phyloP scores from a whole-genome alignment of 352 stramenopile species.

The Phytophthora pisi region DNA sequence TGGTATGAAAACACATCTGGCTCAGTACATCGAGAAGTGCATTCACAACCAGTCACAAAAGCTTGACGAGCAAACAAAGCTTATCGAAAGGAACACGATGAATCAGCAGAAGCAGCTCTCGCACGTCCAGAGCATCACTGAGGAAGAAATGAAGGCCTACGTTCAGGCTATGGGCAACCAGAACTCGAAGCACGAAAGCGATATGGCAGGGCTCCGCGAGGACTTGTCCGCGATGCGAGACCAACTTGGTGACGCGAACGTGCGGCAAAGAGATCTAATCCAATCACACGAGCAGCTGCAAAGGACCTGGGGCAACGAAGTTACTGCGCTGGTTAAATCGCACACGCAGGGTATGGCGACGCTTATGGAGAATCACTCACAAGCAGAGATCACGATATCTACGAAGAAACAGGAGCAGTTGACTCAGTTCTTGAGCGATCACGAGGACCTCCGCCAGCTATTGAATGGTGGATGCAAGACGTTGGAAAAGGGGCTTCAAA shows the following conservation, averaged over 20 bases:
- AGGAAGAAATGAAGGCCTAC: slow-evolving; percentile 45
- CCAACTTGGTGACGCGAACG: slow-evolving; percentile 23
- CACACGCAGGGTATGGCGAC: slow-evolving; percentile 21
- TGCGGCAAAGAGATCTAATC: slow-evolving; percentile 35
- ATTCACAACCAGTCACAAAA: slow-evolving; percentile 45
- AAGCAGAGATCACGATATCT: slow-evolving; percentile 15
- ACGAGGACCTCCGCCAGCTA: slow-evolving; percentile 36
- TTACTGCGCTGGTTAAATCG: slow-evolving; percentile 12
- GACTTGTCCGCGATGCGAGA: slow-evolving; percentile 33
- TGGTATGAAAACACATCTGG: slow-evolving; percentile 49
- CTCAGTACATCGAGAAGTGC: slow-evolving; percentile 52
- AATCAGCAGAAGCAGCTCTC: slow-evolving; percentile 49
- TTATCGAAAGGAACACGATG: slow-evolving; percentile 43
- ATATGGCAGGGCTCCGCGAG: slow-evolving; percentile 32
- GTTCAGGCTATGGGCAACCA: slow-evolving; percentile 39
- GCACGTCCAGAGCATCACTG: slow-evolving; percentile 38
- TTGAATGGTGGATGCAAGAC: slow-evolving; percentile 31
- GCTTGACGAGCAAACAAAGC: slow-evolving; percentile 49
- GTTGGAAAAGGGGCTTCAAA: slow-evolving; percentile 38
- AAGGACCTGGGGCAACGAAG: slow-evolving; percentile 23
- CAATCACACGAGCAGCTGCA: slow-evolving; percentile 28
- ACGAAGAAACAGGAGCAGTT: slow-evolving; percentile 30
- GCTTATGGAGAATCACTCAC: slow-evolving; percentile 34
- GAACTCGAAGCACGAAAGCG: slow-evolving; percentile 39
- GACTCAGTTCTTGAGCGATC: slow-evolving; percentile 34